Evolutionary conservation across 179 eudicot species (phyloP).

Genomic region (Beta corolliflora): DNA sequence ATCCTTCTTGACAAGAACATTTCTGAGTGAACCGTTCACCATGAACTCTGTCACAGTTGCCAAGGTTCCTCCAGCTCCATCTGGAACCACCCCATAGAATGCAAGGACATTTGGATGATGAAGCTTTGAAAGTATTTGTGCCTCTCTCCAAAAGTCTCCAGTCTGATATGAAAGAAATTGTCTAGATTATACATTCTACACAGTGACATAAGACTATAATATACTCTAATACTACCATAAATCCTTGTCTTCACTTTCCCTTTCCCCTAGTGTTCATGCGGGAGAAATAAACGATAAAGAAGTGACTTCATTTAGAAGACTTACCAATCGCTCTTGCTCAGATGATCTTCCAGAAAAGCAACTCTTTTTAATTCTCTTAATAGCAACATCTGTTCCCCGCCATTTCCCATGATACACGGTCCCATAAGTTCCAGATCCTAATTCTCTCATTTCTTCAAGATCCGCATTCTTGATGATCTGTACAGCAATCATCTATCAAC

Average conservation of each 20-base stretch:
- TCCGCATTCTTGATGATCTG: slow-evolving; percentile 93
- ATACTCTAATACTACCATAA: not conserved
- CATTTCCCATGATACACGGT: slow-evolving; percentile 93
- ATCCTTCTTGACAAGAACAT: slow-evolving; percentile 78
- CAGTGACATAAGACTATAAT: not conserved
- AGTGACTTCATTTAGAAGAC: slow-evolving; percentile 25
- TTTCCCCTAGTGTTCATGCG: not conserved
- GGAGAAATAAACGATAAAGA: not conserved
- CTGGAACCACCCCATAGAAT: slow-evolving; percentile 98
- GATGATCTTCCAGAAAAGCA: slow-evolving; percentile 88
- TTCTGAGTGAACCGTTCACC: slow-evolving; percentile 94
- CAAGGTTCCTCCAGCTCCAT: slow-evolving; percentile 89
- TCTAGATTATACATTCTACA: slow-evolving; percentile 5
- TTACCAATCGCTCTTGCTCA: slow-evolving; percentile 90
- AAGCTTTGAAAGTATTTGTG: slow-evolving; percentile 84
- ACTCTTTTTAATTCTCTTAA: slow-evolving; percentile 78
- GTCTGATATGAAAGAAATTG: slow-evolving; percentile 43
- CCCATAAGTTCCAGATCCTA: slow-evolving; percentile 94
- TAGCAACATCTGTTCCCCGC: slow-evolving; percentile 95
- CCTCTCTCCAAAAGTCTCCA: slow-evolving; percentile 96
- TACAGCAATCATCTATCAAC: slow-evolving; percentile 28
- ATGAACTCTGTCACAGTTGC: slow-evolving; percentile 95
- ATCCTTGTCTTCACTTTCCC: not conserved
- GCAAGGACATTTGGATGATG: slow-evolving; percentile 98
- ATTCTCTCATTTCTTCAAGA: slow-evolving; percentile 83